These are phyloP conservation scores for Tetrahymena malaccensis DNA, from an alignment of 73 alveolate genomes.

Conservation along the genomic window DNA sequence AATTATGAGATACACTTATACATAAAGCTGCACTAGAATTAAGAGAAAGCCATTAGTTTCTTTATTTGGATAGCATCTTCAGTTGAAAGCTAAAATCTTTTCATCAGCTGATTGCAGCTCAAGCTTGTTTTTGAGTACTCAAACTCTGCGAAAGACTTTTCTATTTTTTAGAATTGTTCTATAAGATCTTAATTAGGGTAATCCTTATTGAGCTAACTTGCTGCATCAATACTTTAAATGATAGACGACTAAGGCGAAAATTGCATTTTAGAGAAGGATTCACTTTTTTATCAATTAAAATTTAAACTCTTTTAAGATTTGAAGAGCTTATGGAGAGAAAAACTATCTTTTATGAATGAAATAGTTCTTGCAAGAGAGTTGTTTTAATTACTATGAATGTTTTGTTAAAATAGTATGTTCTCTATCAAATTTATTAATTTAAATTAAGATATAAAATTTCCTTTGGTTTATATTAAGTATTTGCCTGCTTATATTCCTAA, in stretches of 20 bases:
- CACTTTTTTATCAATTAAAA: too few relatives aligned
- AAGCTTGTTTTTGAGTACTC: neutral
- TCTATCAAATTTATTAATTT: neutral
- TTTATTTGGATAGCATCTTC: neutral
- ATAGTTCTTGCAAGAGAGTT: neutral
- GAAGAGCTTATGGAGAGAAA: neutral
- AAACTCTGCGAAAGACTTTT: neutral
- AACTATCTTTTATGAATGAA: too few relatives aligned
- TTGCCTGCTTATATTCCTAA: neutral
- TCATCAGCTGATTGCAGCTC: neutral
- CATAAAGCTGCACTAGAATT: neutral
- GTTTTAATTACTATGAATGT: neutral
- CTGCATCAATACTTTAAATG: neutral
- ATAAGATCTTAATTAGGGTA: neutral
- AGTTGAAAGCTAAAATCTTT: neutral
- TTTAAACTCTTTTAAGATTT: neutral
- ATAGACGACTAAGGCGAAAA: neutral
- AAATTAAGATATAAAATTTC: neutral
- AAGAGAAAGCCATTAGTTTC: neutral
- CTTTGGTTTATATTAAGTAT: neutral
- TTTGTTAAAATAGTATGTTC: neutral
- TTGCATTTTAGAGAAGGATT: neutral
- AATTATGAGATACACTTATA: neutral
- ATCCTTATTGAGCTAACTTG: neutral
- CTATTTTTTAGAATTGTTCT: neutral